These are phyloP conservation scores for Purshia tridentata DNA, from an alignment of 306 rosid genomes.

Conservation along the genomic window DNA sequence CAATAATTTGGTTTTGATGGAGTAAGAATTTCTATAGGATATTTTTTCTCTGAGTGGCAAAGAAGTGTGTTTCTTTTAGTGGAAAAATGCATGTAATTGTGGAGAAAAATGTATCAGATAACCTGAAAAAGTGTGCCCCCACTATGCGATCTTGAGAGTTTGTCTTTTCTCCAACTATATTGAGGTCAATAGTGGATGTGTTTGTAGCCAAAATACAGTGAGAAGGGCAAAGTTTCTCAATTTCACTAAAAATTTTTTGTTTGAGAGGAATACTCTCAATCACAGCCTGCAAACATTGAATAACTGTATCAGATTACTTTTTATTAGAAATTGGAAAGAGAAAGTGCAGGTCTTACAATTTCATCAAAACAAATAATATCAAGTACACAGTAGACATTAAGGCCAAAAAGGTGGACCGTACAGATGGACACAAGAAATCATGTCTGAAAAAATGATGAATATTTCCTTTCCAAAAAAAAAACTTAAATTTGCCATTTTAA, in stretches of 20 bases:
- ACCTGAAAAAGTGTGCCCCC: conserved; percentile 99
- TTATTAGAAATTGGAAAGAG: conserved; percentile 6
- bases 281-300: conserved; percentile 68
- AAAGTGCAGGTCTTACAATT: conserved; percentile 5
- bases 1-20: not conserved
- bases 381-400: conserved; percentile 8
- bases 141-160: conserved; percentile 69
- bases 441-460: not conserved
- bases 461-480: not conserved
- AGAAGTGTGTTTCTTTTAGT: not conserved
- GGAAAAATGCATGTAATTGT: conserved; percentile 6
- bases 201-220: conserved; percentile 86
- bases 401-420: conserved; percentile 10
- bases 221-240: conserved; percentile 82
- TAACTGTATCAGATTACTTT: conserved; percentile 20
- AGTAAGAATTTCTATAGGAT: not conserved
- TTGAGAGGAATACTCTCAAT: conserved; percentile 80
- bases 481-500: not conserved
- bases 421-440: not conserved
- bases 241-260: conserved; percentile 80
- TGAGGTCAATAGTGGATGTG: conserved; percentile 89
- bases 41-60: not conserved
- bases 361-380: conserved; percentile 7
- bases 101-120: conserved; percentile 26
- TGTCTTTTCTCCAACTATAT: conserved; percentile 68